Percentiles rank a stretch among this genome's conserved stretches.
Evolutionary conservation across 2,329 filamentous ascomycete species (phyloP).

Genomic region (Aureobasidium namibiae): DNA sequence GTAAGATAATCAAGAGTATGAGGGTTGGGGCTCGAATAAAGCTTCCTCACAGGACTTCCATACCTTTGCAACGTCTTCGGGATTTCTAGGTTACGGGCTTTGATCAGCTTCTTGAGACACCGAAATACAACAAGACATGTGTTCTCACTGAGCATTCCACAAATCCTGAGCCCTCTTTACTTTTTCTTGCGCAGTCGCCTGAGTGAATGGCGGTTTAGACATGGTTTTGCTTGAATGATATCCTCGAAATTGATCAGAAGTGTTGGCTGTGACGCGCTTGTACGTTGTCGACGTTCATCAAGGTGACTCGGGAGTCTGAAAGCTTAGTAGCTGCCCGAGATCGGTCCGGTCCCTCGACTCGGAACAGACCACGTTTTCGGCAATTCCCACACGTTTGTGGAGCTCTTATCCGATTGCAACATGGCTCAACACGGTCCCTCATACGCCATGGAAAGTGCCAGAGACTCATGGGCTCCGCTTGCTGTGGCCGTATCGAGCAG

Average conservation of each 20-base stretch:
- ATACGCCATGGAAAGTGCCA: constrained; percentile 3
- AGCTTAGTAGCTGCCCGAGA: background rate
- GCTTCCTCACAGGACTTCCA: background rate
- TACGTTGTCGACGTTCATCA: background rate
- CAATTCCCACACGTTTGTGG: background rate
- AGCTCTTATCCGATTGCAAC: background rate
- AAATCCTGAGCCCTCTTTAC: constrained; percentile 77
- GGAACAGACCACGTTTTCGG: background rate
- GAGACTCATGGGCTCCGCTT: background rate
- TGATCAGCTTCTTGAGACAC: background rate
- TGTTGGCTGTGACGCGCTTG: background rate
- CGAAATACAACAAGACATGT: background rate
- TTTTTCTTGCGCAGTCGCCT: constrained; percentile 62
- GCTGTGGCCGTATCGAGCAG: background rate
- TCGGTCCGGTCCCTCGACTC: background rate
- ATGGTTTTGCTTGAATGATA: background rate
- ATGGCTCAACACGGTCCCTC: background rate
- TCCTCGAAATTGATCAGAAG: background rate
- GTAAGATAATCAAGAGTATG: background rate
- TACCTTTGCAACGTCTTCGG: constrained; percentile 10
- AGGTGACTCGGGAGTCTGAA: background rate
- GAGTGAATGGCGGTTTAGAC: constrained; percentile 61
- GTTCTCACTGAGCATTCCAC: constrained; percentile 67
- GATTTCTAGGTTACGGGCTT: constrained; percentile 1
- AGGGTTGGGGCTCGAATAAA: background rate